Evolutionary conservation across 2,329 filamentous ascomycete species (phyloP).

Genomic region (Aspergillus flavus): DNA sequence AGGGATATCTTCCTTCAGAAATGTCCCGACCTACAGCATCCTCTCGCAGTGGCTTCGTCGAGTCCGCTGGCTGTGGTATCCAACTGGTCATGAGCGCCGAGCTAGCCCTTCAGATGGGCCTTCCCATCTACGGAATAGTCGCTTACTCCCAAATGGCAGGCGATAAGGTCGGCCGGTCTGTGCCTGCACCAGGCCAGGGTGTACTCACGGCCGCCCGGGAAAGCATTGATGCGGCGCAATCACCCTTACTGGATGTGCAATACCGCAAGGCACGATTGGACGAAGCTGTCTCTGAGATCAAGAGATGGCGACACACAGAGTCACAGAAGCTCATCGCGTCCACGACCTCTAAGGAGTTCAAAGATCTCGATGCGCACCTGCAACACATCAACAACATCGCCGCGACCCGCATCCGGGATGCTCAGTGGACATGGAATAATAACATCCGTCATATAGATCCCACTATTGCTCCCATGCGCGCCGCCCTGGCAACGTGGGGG

Average conservation of each 20-base stretch:
- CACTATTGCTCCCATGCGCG: slow-evolving; percentile 90
- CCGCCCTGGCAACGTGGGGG: slow-evolving; percentile 95
- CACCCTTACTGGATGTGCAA: slow-evolving; percentile 93
- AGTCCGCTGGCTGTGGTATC: slow-evolving; percentile 97
- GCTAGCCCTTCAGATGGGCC: slow-evolving; percentile 96
- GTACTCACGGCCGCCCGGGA: slow-evolving; percentile 94
- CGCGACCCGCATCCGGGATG: slow-evolving; percentile 33
- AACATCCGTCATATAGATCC: slow-evolving; percentile 98
- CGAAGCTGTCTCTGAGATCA: slow-evolving; percentile 89
- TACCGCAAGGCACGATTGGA: slow-evolving; percentile 95
- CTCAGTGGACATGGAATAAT: slow-evolving; percentile 92
- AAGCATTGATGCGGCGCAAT: slow-evolving; percentile 86
- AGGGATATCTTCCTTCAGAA: slow-evolving; percentile 91
- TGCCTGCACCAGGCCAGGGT: slow-evolving; percentile 94
- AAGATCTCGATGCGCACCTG: slow-evolving; percentile 79
- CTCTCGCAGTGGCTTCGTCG: slow-evolving; percentile 97
- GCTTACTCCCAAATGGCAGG: slow-evolving; percentile 94
- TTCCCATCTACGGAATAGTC: slow-evolving; percentile 93
- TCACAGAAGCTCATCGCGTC: slow-evolving; percentile 70
- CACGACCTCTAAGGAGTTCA: slow-evolving; percentile 42
- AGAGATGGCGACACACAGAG: slow-evolving; percentile 94
- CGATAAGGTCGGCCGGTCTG: slow-evolving; percentile 98
- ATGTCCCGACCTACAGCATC: slow-evolving; percentile 98
- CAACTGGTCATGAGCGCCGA: slow-evolving; percentile 98
- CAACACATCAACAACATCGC: slow-evolving; percentile 35